Conservation (phyloP, 1,139 yeast species). For the Blastobotrys ciferrii region DNA sequence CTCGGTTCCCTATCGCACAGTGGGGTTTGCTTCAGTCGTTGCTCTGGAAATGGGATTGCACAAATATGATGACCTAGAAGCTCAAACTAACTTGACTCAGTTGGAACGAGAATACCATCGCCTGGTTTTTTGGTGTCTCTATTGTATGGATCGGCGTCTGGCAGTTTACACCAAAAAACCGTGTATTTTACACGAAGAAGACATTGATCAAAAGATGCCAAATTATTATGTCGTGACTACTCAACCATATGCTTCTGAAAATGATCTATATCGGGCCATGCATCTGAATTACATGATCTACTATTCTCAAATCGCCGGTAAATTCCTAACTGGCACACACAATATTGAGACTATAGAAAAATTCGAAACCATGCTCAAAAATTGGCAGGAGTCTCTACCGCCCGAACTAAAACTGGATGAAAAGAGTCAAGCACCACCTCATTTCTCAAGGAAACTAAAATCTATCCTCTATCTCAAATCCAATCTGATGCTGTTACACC, state of each 20-base stretch:
- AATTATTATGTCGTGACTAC: slow-evolving; percentile 15
- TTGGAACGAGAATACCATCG: slow-evolving; percentile 23
- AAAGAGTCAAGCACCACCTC: slow-evolving; percentile 16
- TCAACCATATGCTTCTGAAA: slow-evolving; percentile 19
- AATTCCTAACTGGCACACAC: slow-evolving; percentile 18
- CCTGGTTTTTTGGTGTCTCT: slow-evolving; percentile 30
- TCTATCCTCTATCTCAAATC: slow-evolving; percentile 25
- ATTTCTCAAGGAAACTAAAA: slow-evolving; percentile 25
- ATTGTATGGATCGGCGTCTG: slow-evolving; percentile 28
- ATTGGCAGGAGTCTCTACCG: slow-evolving; percentile 25
- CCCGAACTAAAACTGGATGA: slow-evolving; percentile 22
- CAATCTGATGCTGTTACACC: slow-evolving; percentile 26
- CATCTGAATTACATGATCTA: slow-evolving; percentile 29
- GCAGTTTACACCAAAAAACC: slow-evolving; percentile 29
- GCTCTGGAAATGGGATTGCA: slow-evolving; percentile 30
- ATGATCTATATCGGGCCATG: slow-evolving; percentile 24
- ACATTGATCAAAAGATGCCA: slow-evolving; percentile 27
- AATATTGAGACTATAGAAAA: slow-evolving; percentile 12
- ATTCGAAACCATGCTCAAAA: slow-evolving; percentile 20
- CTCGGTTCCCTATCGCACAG: slow-evolving; percentile 26
- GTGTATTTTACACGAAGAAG: slow-evolving; percentile 26
- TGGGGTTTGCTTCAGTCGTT: slow-evolving; percentile 26
- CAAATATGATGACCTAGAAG: slow-evolving; percentile 20
- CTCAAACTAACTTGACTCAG: slow-evolving; percentile 17
- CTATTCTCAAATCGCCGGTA: slow-evolving; percentile 25